Evolutionary conservation across 106 monocot genomes (phyloP).

Genomic region (Apostasia ramifera): DNA sequence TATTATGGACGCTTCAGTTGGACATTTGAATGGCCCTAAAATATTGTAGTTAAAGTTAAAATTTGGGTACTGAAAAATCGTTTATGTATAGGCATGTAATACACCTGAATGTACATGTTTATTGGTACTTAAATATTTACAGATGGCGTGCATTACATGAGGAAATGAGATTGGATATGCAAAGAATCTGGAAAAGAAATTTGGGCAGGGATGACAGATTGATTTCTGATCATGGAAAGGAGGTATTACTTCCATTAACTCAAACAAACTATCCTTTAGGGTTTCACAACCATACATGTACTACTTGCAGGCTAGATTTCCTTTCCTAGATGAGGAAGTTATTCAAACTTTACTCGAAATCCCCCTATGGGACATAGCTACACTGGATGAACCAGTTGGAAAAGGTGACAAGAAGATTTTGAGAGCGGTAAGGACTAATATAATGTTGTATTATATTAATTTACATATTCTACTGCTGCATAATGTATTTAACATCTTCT

Average conservation of each 20-base stretch:
- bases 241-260: slow-evolving; percentile 32
- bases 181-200: slow-evolving; percentile 98
- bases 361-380: slow-evolving; percentile 78
- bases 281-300: neutral
- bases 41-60: too few relatives aligned
- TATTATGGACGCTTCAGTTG: too few relatives aligned
- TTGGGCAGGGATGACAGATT: slow-evolving; percentile 96
- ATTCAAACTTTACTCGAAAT: slow-evolving; percentile 72
- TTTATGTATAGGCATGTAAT: too few relatives aligned
- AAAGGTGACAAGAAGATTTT: slow-evolving; percentile 94
- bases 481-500: too few relatives aligned
- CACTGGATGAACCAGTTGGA: slow-evolving; percentile 74
- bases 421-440: slow-evolving; percentile 57
- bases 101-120: too few relatives aligned
- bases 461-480: too few relatives aligned
- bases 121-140: neutral
- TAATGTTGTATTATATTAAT: too few relatives aligned
- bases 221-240: slow-evolving; percentile 93
- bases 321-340: slow-evolving; percentile 97
- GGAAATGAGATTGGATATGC: slow-evolving; percentile 98
- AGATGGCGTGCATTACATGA: slow-evolving; percentile 74
- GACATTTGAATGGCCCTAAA: too few relatives aligned
- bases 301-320: slow-evolving; percentile 75
- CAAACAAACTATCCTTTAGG: neutral
- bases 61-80: too few relatives aligned